These are phyloP conservation scores for Hyparrhenia diplandra DNA, from an alignment of 176 grass and related monocot species.

Conservation along the genomic window DNA sequence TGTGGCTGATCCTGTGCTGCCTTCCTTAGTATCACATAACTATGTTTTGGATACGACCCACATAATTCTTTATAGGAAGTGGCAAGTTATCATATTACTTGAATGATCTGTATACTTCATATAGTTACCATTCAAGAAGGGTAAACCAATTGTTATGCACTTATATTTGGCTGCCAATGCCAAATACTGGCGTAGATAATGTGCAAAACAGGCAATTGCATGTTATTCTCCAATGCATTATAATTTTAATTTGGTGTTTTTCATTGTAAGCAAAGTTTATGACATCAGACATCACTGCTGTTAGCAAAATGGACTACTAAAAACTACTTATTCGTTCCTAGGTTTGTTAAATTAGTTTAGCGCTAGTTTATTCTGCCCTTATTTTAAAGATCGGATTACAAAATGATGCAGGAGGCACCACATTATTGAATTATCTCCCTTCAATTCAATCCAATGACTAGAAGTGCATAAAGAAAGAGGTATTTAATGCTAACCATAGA, in stretches of 20 bases:
- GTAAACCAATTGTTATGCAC: neutral
- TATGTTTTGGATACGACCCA: slow-evolving; percentile 5
- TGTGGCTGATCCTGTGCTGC: neutral
- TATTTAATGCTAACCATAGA: neutral
- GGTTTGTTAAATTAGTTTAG: neutral
- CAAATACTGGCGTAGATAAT: neutral
- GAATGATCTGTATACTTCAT: neutral
- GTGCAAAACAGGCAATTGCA: neutral
- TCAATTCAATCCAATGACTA: neutral
- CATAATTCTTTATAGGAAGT: neutral
- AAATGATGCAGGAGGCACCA: neutral
- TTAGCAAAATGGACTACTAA: neutral
- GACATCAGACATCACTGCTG: neutral
- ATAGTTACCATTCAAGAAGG: neutral
- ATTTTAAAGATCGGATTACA: slow-evolving; percentile 2
- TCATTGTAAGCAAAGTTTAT: neutral
- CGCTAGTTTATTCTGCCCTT: neutral
- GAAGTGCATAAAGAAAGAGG: neutral
- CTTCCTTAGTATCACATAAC: neutral
- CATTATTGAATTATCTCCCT: neutral
- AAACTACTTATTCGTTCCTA: neutral
- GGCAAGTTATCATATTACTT: neutral
- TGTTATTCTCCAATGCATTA: neutral
- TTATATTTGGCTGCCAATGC: neutral
- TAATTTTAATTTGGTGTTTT: neutral